A percentile compares a stretch with the other conserved stretches of the same genome.
Evolutionary conservation across 2,329 filamentous ascomycete species (phyloP).

Genomic region (Venturia asperata): DNA sequence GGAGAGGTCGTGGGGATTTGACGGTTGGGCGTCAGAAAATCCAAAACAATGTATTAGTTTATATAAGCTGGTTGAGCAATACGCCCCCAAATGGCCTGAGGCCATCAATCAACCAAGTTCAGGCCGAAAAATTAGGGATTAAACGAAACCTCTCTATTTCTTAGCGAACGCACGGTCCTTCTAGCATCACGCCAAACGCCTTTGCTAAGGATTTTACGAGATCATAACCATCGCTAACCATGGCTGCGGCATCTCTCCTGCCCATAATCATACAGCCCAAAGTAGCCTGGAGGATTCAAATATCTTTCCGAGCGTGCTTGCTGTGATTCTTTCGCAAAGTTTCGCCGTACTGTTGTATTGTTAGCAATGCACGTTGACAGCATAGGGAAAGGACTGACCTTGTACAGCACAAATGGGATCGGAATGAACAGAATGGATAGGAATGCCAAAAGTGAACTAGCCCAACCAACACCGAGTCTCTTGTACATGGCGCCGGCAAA

Average conservation of each 20-base stretch:
- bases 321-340: slow-evolving; percentile 35
- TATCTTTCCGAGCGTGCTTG: slow-evolving; percentile 37
- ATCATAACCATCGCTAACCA: too few relatives aligned
- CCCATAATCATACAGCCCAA: neutral
- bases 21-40: too few relatives aligned
- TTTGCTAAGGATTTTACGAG: neutral
- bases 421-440: slow-evolving; percentile 32
- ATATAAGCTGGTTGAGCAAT: too few relatives aligned
- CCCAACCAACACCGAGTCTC: slow-evolving; percentile 35
- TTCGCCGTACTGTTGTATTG: slow-evolving; percentile 30
- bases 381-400: slow-evolving; percentile 8
- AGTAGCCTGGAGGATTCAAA: slow-evolving; percentile 26
- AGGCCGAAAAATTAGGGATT: neutral
- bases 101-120: too few relatives aligned
- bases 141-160: neutral
- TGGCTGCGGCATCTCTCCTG: too few relatives aligned
- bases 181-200: neutral
- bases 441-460: slow-evolving; percentile 35
- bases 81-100: too few relatives aligned
- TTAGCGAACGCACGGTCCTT: neutral
- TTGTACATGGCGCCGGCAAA: slow-evolving; percentile 45
- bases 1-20: too few relatives aligned
- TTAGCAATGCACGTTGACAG: slow-evolving; percentile 12
- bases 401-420: slow-evolving; percentile 34
- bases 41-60: too few relatives aligned